Conservation (phyloP, 176 grass and related monocot species). For the Chloris gayana region DNA sequence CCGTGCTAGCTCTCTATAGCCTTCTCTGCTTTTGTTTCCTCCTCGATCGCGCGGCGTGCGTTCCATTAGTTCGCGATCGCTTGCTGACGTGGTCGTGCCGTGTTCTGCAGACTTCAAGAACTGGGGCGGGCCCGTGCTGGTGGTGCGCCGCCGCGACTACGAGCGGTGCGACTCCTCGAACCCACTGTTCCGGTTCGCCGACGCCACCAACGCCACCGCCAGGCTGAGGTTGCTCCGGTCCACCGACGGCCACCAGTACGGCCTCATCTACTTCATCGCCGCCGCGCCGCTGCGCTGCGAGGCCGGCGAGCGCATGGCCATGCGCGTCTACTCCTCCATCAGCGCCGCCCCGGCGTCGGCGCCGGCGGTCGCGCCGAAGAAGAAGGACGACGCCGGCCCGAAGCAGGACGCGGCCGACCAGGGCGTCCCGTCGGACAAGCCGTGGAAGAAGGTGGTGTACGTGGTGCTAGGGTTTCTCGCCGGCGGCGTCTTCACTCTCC, state of each 20-base stretch:
- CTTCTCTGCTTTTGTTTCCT: neutral
- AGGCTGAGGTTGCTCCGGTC: conserved; percentile 9
- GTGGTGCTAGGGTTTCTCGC: too few species aligned
- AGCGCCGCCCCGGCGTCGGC: neutral
- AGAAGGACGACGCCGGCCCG: too few species aligned
- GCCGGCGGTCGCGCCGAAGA: neutral
- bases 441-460: too few species aligned
- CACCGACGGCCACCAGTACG: conserved; percentile 15
- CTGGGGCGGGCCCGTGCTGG: conserved; percentile 35
- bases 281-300: conserved; percentile 45
- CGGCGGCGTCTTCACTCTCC: too few species aligned
- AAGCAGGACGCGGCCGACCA: too few species aligned
- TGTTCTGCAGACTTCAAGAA: conserved; percentile 47
- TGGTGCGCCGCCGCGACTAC: conserved; percentile 42
- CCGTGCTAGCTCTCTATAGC: too few species aligned
- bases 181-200: conserved; percentile 12
- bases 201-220: neutral
- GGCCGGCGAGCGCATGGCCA: conserved; percentile 52
- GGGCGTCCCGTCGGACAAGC: too few species aligned
- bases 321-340: conserved; percentile 24
- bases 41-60: neutral
- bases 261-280: conserved; percentile 55
- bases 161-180: conserved; percentile 32
- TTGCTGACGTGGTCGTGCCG: neutral
- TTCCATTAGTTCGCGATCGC: too few species aligned